Evolutionary conservation across 768 basidiomycete species (phyloP), one percentile per base, ranked within the genome.

Genomic region (Collybia nuda): DNA sequence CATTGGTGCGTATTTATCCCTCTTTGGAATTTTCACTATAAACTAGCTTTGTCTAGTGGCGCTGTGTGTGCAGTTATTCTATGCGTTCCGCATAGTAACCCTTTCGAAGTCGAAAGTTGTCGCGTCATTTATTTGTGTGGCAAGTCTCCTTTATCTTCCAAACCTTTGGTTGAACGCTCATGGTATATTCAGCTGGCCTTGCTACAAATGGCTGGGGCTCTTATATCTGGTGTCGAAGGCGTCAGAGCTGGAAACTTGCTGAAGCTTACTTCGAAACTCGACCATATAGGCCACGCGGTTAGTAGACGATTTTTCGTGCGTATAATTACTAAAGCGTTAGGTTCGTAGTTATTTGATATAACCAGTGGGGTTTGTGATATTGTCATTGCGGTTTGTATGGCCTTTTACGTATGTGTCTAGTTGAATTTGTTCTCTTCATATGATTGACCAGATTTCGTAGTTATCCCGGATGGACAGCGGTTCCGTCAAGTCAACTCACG

Each of bases 11-110:
- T 39, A 36, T 26, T 28, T 12, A 11, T 0, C 14, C 21, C n/a
- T 14, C 1, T 1, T 15, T n/a, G 39, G 21, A 19, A 28, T 47
- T 26, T 18, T 15, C 7, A 7, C 24, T 26, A 4, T 26, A 26
- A 26, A 3, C 24, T 40, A 9, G 8, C 12, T 5, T 36, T 19
- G 7, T 14, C 23, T 37, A 69, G 68, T 62, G 8, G 61, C 65
- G 3, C 58, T 58, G 14, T 59, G 67, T 18, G 67, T 62, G 3
- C 67, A 69, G 43, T 23, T 60, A 8, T 68, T 66, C 54, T 69
- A 68, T 40, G 67, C 67, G 2, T 67, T 63, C 50, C 56, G 68
- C 1, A 59, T 68, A 35, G 59, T 58, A 56, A 55, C 49, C 39
- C 54, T 69, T 41, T 56, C 68, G 8, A 50, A 39, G 23, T 54